Conservation (phyloP, 768 basidiomycete species). For the Suillus variegatus region DNA sequence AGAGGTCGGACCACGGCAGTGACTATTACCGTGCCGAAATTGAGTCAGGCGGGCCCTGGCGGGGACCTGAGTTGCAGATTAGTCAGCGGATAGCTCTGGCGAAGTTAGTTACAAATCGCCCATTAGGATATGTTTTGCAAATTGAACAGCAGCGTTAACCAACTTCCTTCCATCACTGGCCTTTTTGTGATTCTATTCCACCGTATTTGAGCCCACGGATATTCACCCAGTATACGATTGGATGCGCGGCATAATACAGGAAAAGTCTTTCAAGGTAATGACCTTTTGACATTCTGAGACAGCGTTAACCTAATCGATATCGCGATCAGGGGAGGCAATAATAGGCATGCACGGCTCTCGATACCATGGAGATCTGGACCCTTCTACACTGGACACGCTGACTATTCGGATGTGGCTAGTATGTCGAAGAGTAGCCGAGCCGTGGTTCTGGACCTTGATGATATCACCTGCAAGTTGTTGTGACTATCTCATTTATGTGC, state of each 20-base stretch:
- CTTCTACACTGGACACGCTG: background rate
- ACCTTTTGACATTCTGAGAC: background rate
- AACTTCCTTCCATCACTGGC: no score
- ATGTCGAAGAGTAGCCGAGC: background rate
- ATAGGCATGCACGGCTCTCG: background rate
- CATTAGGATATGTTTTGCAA: background rate
- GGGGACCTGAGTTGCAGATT: no score
- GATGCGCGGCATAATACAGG: background rate
- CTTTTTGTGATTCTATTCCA: background rate
- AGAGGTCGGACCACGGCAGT: background rate
- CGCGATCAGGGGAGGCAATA: background rate
- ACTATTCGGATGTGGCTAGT: background rate
- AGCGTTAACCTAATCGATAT: background rate
- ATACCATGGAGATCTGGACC: background rate
- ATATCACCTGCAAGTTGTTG: background rate
- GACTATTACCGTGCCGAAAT: no score
- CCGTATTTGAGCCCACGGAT: background rate
- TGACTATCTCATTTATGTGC: background rate
- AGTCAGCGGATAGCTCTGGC: no score
- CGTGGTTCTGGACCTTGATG: background rate
- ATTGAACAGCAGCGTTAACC: background rate
- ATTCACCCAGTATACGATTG: background rate
- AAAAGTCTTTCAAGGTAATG: background rate
- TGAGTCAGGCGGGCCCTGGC: no score
- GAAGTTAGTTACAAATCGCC: no score